Conservation (phyloP, 441 rosid species). For the Macaranga tanarius region DNA sequence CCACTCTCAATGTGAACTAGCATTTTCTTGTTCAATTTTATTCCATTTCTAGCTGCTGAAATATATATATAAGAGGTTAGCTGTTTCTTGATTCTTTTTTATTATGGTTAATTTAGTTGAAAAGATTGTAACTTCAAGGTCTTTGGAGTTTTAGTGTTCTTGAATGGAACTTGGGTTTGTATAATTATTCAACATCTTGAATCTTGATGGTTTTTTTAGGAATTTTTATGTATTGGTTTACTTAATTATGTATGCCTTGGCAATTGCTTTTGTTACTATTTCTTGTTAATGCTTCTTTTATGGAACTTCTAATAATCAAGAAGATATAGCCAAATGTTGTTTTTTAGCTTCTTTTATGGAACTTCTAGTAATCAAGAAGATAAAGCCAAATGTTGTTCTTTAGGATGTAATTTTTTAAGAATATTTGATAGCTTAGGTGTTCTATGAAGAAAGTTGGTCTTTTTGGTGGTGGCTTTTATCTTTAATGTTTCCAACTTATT, state of each 20-base stretch:
- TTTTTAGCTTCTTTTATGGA: constrained; percentile 6
- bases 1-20: constrained; percentile 19
- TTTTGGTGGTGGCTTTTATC: not conserved
- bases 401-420: not conserved
- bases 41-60: no score
- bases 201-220: no score
- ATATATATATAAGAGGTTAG: not conserved
- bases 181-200: not conserved
- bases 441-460: not conserved
- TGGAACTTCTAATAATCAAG: not conserved
- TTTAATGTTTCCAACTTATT: not conserved
- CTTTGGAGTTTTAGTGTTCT: not conserved
- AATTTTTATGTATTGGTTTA: not conserved
- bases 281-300: not conserved
- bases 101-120: not conserved
- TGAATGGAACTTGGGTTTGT: not conserved
- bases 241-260: not conserved
- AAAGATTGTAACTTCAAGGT: not conserved
- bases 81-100: not conserved
- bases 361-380: not conserved
- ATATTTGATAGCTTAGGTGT: not conserved
- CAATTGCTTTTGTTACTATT: not conserved
- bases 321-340: not conserved
- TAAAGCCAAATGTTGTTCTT: not conserved
- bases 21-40: not conserved